Base-by-base conservation (phyloP, 352 stramenopile species). In the Hyphochytrium catenoides region DNA sequence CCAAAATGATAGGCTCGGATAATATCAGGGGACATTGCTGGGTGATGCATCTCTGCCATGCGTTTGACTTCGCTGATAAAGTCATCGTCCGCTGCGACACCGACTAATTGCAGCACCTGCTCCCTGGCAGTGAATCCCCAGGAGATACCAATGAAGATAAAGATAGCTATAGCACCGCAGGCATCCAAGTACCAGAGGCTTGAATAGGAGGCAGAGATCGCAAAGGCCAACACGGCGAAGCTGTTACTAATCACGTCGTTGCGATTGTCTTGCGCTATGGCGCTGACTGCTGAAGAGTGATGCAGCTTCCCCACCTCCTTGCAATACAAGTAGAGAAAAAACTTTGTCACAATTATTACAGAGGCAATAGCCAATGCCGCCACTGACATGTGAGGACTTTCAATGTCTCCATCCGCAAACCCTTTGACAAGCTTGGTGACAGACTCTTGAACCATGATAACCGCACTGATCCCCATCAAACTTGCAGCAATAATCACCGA, bases 211-310 rank as follows among this genome's bases (percentile, higher is more conserved):
- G 57, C 51, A 23, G 55, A 48, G 33, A 70, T 48, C 23, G 59
- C 53, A 41, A 62, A 76, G 2, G 77, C 77, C 0, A 73, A 39
- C 21, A 84, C 63, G 14, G 79, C 79, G 2, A 92, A 72, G 25
- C 55, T 63, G 46, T 95, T 95, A 46, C 56, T 82, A 2, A 93
- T 42, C 18, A 68, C 71, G 56, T 95, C 83, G 53, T 95, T 95
- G 49, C 70, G 74, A 52, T 95, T 86, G 66, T 95, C 81, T 53
- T 91, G 66, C 5, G 68, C 59, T 33, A 74, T 70, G 18, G 59
- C 59, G 15, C 62, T 47, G 4, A 68, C 59, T 12, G 57, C 56
- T 3, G 44, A 47, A 1, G 59, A 72, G 35, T 59, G 52, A 8
- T 55, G 61, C 0, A 46, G 49, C 41, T 56, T 64, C 30, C 71